phyloP scores from a whole-genome alignment of 768 basidiomycete species.

The Leccinum broughii region DNA sequence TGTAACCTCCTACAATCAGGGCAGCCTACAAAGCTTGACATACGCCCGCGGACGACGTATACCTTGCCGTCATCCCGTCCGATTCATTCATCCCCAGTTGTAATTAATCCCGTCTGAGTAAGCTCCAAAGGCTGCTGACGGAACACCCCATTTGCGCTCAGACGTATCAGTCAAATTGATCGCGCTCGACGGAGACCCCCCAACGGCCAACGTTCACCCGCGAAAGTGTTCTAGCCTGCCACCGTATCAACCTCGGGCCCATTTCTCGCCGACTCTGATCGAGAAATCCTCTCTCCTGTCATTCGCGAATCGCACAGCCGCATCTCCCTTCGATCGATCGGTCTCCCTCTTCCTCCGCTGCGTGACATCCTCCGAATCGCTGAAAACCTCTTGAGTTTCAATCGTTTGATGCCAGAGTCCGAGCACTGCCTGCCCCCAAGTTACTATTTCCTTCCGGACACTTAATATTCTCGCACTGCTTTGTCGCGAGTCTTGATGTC shows the following conservation, averaged over 20 bases:
- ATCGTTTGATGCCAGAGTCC: constrained; percentile 8
- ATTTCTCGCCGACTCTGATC: constrained; percentile 13
- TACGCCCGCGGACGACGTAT: background rate
- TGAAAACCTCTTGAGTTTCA: background rate
- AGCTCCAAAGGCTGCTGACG: constrained; percentile 10
- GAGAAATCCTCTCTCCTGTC: constrained; percentile 11
- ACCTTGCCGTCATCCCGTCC: background rate
- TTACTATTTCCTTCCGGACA: background rate
- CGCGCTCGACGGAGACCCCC: background rate
- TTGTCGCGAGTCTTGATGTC: constrained; percentile 4
- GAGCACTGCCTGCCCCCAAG: constrained; percentile 6
- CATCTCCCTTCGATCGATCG: background rate
- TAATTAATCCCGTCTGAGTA: background rate
- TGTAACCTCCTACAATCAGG: constrained; percentile 7
- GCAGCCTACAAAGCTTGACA: background rate
- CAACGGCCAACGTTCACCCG: background rate
- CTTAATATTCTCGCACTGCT: constrained; percentile 6
- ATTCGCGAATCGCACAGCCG: background rate
- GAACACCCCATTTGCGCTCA: constrained; percentile 1
- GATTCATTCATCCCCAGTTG: background rate
- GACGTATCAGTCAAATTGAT: background rate
- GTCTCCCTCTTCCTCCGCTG: background rate
- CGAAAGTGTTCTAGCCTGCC: constrained; percentile 11
- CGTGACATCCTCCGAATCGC: background rate
- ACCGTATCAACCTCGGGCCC: background rate